Evolutionary conservation across 2,329 filamentous ascomycete species (phyloP), one percentile per base, ranked within the genome.

Genomic region (Cadophora gregata): DNA sequence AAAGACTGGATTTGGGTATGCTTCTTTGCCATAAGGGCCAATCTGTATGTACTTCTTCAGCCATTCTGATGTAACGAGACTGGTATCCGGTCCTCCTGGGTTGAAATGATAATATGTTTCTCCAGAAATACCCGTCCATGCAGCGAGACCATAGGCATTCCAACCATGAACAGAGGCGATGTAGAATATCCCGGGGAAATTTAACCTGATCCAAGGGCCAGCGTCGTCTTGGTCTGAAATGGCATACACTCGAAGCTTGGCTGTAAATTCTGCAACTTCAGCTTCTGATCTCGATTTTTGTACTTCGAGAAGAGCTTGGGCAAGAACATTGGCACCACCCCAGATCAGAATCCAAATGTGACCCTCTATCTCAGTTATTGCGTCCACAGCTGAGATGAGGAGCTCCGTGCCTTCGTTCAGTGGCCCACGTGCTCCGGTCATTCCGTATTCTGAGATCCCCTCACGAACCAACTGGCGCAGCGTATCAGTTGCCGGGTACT

Each of bases 151-250:
- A 67, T 88, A 89, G 58, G 83, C 78, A 69, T 84, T 84, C 81
- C 82, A 88, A 7, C 80, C 84, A 71, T 88, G 86, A 1, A 87
- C 74, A 0, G 83, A 85, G 16, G 77, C 78, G 63, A 88, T 86
- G 74, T 86, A 88, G 70, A 85, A 83, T 7, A 88, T 72, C 29
- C 84, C 81, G 0, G 86, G 84, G 67, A 82, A 88, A 2, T 79
- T 80, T 55, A 78, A 76, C 19, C 86, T 81, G 42, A 88, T 83
- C 85, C 85, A 88, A 0, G 80, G 75, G 0, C 84, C 85, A 0
- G 83, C 82, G 67, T 88, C 82, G 67, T 88, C 86, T 69, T 88
- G 86, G 69, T 88, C 86, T 7, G 84, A 86, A 63, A 88, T 87
- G 42, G 85, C 77, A 73, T 86, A 86, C 9, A 86, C 38, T 19